Base-by-base conservation (phyloP, 257 asterid species). In the Fraxinus quadrangulata region DNA sequence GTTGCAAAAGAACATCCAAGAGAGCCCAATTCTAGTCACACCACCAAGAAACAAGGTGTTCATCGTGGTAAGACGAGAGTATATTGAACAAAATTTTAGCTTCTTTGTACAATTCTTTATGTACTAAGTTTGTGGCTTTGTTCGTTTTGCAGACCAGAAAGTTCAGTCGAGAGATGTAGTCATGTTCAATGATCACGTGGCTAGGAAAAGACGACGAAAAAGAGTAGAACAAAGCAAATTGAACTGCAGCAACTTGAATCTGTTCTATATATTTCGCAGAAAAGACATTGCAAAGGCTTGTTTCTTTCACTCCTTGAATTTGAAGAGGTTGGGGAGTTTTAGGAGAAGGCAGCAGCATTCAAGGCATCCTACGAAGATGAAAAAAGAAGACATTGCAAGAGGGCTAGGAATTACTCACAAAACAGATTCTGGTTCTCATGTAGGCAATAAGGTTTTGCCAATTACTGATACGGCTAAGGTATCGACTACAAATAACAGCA, bases 381-480 rank as follows among this genome's bases (percentile, higher is more conserved):
- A 82, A 71, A 86, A 83, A 40, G 90, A 87, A 80, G 89, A 83
- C 34, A 59, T 77, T 16, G 86, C 77, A 59, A 65, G 83, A n/a
- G 86, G 84, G 69, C 30, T 88, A 51, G 87, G 91, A 73, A 69
- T 73, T 13, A 12, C 47, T 75, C 82, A 83, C 31, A 87, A 85
- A 70, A 75, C 77, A 3, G 92, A 88, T 63, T 49, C 78, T 9
- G 28, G 75, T 14, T 33, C 68, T 39, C 82, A 78, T 37, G 87
- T 36, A 3, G 88, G 89, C 56, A 87, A 79, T 8, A 91, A 91
- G 79, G 94, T 91, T 13, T 65, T 88, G 56, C 96, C 97, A 0
- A 80, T 90, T 12, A 83, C 81, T 36, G 89, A 89, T 37, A 72
- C 85, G 17, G 67, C 77, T 2, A 23, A 36, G 36, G 17, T 79